Evolutionary conservation across 2,329 filamentous ascomycete species (phyloP).

Genomic region (Ceratocystis smalleyi): DNA sequence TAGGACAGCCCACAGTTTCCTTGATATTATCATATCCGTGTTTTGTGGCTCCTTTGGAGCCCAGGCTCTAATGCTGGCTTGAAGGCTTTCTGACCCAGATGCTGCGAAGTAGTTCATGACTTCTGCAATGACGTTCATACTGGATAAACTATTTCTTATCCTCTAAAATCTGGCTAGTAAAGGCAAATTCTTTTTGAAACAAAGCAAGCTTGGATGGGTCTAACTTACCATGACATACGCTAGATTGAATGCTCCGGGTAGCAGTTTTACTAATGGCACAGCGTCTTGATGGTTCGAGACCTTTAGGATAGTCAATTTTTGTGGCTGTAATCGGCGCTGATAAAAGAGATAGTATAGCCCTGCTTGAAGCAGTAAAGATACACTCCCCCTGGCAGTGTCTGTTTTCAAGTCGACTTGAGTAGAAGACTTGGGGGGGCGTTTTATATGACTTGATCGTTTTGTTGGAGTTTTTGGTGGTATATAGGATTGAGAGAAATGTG

Average conservation of each 20-base stretch:
- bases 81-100: slow-evolving; percentile 14
- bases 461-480: slow-evolving; percentile 4
- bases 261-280: slow-evolving; percentile 11
- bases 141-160: slow-evolving; percentile 5
- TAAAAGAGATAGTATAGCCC: slow-evolving; percentile 6
- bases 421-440: not conserved
- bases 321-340: not conserved
- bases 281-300: slow-evolving; percentile 17
- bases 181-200: not conserved
- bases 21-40: slow-evolving; percentile 4
- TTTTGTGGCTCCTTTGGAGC: not conserved
- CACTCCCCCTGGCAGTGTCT: not conserved
- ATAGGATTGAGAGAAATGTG: slow-evolving; percentile 12
- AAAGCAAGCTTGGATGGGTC: not conserved
- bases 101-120: slow-evolving; percentile 15
- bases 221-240: slow-evolving; percentile 12
- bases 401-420: not conserved
- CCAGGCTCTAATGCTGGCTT: slow-evolving; percentile 7
- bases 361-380: slow-evolving; percentile 7
- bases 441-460: not conserved
- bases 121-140: slow-evolving; percentile 15
- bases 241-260: slow-evolving; percentile 15
- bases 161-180: slow-evolving; percentile 5
- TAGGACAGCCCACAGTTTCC: slow-evolving; percentile 13
- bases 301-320: slow-evolving; percentile 7